Base-by-base conservation (phyloP, 1,284 basidiomycete species). In the Ustilago cynodontis region DNA sequence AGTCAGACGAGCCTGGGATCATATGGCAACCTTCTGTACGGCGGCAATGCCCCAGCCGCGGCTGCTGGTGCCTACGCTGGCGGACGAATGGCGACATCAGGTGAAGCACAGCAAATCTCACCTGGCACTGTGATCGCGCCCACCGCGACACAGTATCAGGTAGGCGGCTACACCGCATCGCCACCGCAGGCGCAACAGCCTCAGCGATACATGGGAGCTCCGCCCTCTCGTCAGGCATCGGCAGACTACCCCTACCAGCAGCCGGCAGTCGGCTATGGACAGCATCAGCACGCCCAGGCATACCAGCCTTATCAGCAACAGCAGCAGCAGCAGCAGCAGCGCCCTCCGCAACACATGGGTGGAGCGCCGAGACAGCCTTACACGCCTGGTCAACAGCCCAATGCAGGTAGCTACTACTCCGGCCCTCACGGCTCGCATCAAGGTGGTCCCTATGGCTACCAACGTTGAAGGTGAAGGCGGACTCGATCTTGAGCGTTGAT, bases 1-100 rank as follows among this genome's bases (percentile, higher is more conserved):
- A 77, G 74, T 39, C 74, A 77, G 59, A 71, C 74, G 29, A 72
- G 70, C 22, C 33, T 77, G 18, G 74, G 74, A n/a, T 77, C 74
- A 39, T 72, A 77, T 53, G 65, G 69, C 57, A 77, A 77, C 53
- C 14, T 77, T 59, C 58, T 77, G 16, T 77, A 77, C 24, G 66
- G 65, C 22, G 59, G 66, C 41, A 52, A 43, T 35, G 47, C 52
- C 2, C 43, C 63, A 1, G 63, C 50, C 14, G 58, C 47, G 1
- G 45, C 54, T 39, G 31, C 41, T 63, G 60, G 50, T 16, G 60
- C 50, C 26, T 56, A 71, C 43, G 59, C 56, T 14, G 24, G 29
- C 7, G 56, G 53, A 56, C 68, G 58, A 24, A 59, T 33, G 47
- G 47, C 47, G 41, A 35, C 65, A n/a, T 35, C 68, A 18, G 65